Evolutionary conservation across 1,139 yeast species (phyloP).

Genomic region (Taphrina wiesneri): DNA sequence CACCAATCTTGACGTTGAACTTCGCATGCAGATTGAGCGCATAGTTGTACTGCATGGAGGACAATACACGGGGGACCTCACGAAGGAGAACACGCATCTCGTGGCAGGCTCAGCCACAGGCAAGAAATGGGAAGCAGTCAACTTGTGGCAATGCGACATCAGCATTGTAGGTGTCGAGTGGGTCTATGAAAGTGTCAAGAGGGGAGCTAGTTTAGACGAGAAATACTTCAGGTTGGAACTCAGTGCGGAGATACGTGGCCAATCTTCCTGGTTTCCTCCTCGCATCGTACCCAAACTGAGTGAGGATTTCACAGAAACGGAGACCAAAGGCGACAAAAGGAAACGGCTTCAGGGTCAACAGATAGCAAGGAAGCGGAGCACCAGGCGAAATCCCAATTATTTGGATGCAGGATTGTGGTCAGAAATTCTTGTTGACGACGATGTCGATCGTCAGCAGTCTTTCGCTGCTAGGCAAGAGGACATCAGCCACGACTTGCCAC

Average conservation of each 20-base stretch:
- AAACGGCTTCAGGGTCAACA: neutral
- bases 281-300: neutral
- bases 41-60: slow-evolving; percentile 61
- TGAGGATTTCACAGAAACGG: neutral
- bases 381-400: neutral
- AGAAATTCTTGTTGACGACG: neutral
- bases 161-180: slow-evolving; percentile 75
- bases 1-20: slow-evolving; percentile 53
- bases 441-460: neutral
- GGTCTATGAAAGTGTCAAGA: slow-evolving; percentile 47
- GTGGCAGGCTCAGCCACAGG: slow-evolving; percentile 60
- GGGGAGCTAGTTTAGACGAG: slow-evolving; percentile 37
- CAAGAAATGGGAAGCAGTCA: slow-evolving; percentile 61
- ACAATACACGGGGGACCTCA: slow-evolving; percentile 57
- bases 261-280: slow-evolving; percentile 16
- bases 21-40: slow-evolving; percentile 47
- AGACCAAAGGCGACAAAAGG: slow-evolving; percentile 1
- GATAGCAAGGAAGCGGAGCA: neutral
- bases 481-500: neutral
- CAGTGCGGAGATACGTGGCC: neutral
- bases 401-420: slow-evolving; percentile 2
- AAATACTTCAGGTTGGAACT: slow-evolving; percentile 28
- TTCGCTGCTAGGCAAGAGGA: neutral
- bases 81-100: slow-evolving; percentile 55
- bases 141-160: slow-evolving; percentile 58